Conservation (phyloP, 73 alveolate species). For the Tetrahymena borealis region DNA sequence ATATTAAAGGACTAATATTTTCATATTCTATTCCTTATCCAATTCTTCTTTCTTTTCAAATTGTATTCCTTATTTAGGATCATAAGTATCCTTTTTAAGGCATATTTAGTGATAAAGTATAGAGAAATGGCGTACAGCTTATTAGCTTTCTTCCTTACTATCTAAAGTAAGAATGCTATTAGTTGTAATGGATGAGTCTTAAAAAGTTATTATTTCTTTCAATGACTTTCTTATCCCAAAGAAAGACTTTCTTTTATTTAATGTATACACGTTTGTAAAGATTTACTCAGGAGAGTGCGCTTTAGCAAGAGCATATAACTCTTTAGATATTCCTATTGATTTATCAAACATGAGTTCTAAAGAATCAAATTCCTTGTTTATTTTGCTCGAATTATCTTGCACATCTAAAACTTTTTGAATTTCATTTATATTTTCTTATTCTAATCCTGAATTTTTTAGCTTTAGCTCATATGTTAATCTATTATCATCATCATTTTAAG, state of each 20-base stretch:
- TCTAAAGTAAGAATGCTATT: not conserved
- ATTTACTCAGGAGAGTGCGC: not conserved
- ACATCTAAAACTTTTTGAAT: not conserved
- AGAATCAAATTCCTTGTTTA: not conserved
- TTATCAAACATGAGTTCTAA: not conserved
- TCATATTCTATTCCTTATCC: not conserved
- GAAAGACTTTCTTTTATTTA: not conserved
- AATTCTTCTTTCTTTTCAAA: not conserved
- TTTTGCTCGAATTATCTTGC: not conserved
- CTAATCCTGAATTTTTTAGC: not conserved
- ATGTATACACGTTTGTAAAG: not conserved
- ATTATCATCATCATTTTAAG: not conserved
- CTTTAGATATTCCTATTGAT: not conserved
- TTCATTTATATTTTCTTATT: not conserved
- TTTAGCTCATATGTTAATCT: not conserved
- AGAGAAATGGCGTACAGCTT: not conserved
- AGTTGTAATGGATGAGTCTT: not conserved
- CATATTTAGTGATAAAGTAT: not conserved
- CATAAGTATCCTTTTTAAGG: not conserved
- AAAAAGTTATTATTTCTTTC: not conserved
- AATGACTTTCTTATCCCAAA: not conserved
- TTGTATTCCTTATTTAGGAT: not conserved
- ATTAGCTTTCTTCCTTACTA: not conserved
- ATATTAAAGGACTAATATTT: not conserved
- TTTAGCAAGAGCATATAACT: not conserved